Evolutionary conservation across 2,329 filamentous ascomycete species (phyloP), one percentile per base, ranked within the genome.

Genomic region (Fusarium sp.): DNA sequence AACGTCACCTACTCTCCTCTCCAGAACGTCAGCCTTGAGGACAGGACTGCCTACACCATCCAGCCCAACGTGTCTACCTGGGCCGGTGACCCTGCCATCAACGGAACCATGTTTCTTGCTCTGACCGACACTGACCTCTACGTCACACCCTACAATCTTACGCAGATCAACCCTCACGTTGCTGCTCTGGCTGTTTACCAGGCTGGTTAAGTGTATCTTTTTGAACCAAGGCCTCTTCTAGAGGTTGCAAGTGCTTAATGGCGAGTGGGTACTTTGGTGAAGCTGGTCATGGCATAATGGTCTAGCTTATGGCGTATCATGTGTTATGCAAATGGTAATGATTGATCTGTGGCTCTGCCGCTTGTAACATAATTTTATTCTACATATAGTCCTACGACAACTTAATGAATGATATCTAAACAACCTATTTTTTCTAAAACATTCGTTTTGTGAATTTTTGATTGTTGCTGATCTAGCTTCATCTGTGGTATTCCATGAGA

Each of bases 91-190:
- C 88, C 88, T 1, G 85, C 85, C 2, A 81, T 91, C 46, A 95
- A 95, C 65, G 89, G 85, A 0, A 95, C 92, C 5, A 90, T 93
- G 76, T 95, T 94, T 72, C 78, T 96, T 42, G 89, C 87, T 0
- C 72, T 96, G 10, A 94, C 91, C 0, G 91, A 94, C 68, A 72
- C 75, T 0, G 83, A 93, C 64, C 65, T 88, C 0, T 87, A 80
- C 59, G 81, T 93, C 3, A 93, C 91, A 7, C 89, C 91, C 0
- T 94, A 91, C 75, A 95, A 95, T 72, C 56, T 94, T 57, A 85
- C 80, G 24, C 81, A 85, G 81, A 80, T 94, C 19, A 94, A 95
- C 64, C 87, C 90, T 0, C 90, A 93, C 68, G 88, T 95, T 32
- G 85, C 86, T 53, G 91, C 91, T 22, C 80, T 93, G 50, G 89